phyloP scores from a whole-genome alignment of 306 rosid genomes.

The Rosa multiflora region DNA sequence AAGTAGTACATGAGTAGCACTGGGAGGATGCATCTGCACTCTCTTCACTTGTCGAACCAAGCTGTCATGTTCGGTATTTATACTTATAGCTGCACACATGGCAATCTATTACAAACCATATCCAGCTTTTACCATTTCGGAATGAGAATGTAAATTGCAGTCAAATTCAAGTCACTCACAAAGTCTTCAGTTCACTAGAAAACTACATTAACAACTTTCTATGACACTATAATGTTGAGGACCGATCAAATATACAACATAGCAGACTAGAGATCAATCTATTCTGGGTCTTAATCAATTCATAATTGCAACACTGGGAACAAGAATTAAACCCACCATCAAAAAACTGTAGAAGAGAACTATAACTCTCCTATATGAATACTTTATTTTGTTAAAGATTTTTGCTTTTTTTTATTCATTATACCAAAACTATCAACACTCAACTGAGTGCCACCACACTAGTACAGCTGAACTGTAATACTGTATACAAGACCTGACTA shows the following conservation, averaged over 20 bases:
- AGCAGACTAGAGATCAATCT: not conserved
- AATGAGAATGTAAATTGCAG: not conserved
- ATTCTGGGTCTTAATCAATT: not conserved
- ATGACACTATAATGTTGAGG: slow-evolving; percentile 1
- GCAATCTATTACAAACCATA: slow-evolving; percentile 13
- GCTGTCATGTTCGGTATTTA: slow-evolving; percentile 46
- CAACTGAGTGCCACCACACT: not conserved
- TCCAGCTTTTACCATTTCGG: not conserved
- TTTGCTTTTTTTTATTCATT: not conserved
- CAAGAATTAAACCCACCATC: not conserved
- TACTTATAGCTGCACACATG: slow-evolving; percentile 57
- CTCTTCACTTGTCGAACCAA: slow-evolving; percentile 41
- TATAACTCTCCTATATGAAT: not conserved
- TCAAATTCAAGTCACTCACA: too few species aligned
- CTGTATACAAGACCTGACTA: not conserved
- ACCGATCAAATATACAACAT: not conserved
- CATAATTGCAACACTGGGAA: not conserved
- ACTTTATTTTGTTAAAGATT: not conserved
- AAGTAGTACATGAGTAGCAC: slow-evolving; percentile 70
- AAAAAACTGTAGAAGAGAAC: not conserved
- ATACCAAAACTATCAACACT: not conserved
- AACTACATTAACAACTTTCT: not conserved
- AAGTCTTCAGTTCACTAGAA: not conserved
- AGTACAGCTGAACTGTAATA: not conserved
- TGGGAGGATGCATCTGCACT: slow-evolving; percentile 72